Evolutionary conservation across 805 yeast genomes (phyloP), one percentile per base, ranked within the genome.

Genomic region (Zygoascus bituminiphila): DNA sequence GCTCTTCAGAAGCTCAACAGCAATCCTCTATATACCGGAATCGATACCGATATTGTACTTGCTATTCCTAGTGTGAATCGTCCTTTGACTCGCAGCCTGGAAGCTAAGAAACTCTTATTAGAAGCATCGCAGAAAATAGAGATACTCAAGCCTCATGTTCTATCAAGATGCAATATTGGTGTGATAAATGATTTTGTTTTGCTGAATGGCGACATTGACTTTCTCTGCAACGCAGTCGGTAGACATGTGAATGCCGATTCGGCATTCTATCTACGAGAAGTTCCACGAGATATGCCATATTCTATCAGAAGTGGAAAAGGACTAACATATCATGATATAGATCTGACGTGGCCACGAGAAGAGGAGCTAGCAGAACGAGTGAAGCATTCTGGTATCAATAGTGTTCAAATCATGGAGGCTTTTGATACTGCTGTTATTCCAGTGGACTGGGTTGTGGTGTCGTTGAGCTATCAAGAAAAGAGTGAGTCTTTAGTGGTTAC

Each of bases 401-500:
- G 19, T 19, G 26, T 31, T 19, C 31, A 17, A 6, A 26, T n/a
- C 26, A 14, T 36, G 21, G 17, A 38, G 12, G 46, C 19, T 4
- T 10, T 35, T 23, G 44, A 26, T 42, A 46, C 55, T 3, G 42
- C 49, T 46, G 25, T 48, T 1, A 51, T 76, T 6, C 84, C 85
- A 0, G 49, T 61, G 0, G 62, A 64, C 19, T 83, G 88, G 89
- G 57, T 70, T 2, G 74, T 82, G 0, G 64, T 86, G 0, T 70
- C 82, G 0, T 62, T 88, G 21, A 89, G 82, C 56, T 58, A 78
- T 7, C 79, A 87, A 52, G 65, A 76, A 0, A 56, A 69, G 7
- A 73, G 81, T 7, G 84, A 81, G 0, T 81, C 78, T 57, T 64
- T 88, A 23, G 53, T 82, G 0, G 49, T 88, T 2, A 64, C 83